These are phyloP conservation scores for Rugosomyces carneus DNA, from an alignment of 1,284 basidiomycete genomes.

Conservation along the genomic window DNA sequence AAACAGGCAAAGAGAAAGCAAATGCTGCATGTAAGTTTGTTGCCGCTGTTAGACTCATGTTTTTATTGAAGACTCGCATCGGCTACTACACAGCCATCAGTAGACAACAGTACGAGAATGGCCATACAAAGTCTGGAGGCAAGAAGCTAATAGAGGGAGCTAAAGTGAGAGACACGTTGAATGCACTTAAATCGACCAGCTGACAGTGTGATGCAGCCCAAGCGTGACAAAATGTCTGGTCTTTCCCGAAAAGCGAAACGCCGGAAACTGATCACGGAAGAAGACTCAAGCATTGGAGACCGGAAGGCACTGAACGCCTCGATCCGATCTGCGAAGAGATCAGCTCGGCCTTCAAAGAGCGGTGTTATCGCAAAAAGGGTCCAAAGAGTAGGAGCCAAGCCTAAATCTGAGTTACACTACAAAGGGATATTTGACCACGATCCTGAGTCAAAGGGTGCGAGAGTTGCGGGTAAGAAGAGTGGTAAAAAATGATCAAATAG, in stretches of 20 bases:
- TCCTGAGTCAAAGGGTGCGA: constrained; percentile 30
- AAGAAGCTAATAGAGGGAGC: constrained; percentile 14
- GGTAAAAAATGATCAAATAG: no score
- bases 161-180: background rate
- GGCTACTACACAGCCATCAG: constrained; percentile 47
- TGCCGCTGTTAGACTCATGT: no score
- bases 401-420: constrained; percentile 18
- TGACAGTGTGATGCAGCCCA: constrained; percentile 44
- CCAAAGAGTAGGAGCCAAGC: constrained; percentile 14
- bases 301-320: constrained; percentile 58
- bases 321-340: constrained; percentile 83
- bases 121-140: constrained; percentile 33
- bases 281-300: constrained; percentile 62
- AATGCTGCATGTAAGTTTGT: constrained; percentile 66
- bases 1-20: constrained; percentile 80
- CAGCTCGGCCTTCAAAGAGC: constrained; percentile 47
- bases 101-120: constrained; percentile 66
- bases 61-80: background rate
- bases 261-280: constrained; percentile 78
- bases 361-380: constrained; percentile 22
- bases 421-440: constrained; percentile 37
- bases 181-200: background rate
- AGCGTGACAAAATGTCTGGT: constrained; percentile 80
- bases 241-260: constrained; percentile 81
- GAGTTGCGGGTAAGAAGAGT: constrained; percentile 47